Percentiles rank a stretch among this genome's conserved stretches.
phyloP scores from a whole-genome alignment of 1,139 yeast genomes.

The Taphrina wiesneri region DNA sequence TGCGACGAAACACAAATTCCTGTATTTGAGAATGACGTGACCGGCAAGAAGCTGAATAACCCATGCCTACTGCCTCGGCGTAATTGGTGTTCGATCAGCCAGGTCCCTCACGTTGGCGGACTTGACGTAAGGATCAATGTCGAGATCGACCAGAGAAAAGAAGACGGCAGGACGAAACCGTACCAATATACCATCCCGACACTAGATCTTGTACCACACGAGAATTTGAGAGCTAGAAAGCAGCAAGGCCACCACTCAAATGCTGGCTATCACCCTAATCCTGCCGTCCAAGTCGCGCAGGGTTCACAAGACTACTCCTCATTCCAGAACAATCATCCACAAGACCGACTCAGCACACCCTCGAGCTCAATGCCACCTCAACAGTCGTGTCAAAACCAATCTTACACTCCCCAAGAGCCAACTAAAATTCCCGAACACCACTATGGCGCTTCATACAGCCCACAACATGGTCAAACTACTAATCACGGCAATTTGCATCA shows the following conservation, averaged over 20 bases:
- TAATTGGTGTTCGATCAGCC: constrained; percentile 25
- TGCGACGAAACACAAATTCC: constrained; percentile 33
- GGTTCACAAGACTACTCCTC: too few relatives aligned
- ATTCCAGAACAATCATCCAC: not conserved
- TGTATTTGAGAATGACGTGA: constrained; percentile 21
- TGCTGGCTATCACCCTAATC: not conserved
- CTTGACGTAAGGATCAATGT: constrained; percentile 30
- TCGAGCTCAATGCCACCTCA: not conserved
- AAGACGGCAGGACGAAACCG: constrained; percentile 24
- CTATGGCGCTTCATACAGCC: too few relatives aligned
- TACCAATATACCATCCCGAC: constrained; percentile 24
- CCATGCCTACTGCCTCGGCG: constrained; percentile 30
- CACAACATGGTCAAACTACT: too few relatives aligned
- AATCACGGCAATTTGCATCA: too few relatives aligned
- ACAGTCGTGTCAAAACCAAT: not conserved
- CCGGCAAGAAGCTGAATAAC: constrained; percentile 24
- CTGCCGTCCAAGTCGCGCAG: not conserved
- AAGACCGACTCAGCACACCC: not conserved
- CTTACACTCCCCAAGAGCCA: not conserved
- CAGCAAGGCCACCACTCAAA: not conserved
- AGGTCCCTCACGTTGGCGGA: not conserved
- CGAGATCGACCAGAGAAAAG: constrained; percentile 30
- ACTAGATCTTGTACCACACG: constrained; percentile 23
- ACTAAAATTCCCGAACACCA: too few relatives aligned
- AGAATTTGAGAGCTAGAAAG: not conserved